phyloP scores from a whole-genome alignment of 768 basidiomycete genomes.

The Sistotremastrum suecicum region DNA sequence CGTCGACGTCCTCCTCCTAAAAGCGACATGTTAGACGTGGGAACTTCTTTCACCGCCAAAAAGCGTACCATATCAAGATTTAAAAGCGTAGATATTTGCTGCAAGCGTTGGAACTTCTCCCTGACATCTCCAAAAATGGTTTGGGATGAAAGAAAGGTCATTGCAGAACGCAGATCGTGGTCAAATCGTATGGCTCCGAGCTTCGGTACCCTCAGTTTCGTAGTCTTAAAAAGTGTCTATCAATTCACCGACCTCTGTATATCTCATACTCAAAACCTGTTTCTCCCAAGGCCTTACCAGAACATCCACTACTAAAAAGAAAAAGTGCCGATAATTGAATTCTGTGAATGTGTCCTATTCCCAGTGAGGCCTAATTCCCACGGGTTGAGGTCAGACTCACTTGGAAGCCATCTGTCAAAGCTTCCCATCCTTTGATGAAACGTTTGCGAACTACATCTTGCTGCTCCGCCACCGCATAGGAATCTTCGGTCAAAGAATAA shows the following conservation, averaged over 20 bases:
- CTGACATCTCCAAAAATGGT: conserved; percentile 81
- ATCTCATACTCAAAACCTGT: conserved; percentile 61
- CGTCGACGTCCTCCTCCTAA: conserved; percentile 88
- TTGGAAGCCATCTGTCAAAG: conserved; percentile 75
- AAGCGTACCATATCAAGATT: conserved; percentile 67
- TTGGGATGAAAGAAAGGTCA: conserved; percentile 73
- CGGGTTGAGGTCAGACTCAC: conserved; percentile 22
- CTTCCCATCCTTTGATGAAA: conserved; percentile 83
- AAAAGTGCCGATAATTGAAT: conserved; percentile 74
- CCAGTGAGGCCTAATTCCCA: neutral
- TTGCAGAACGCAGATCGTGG: conserved; percentile 75
- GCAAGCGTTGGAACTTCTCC: conserved; percentile 83
- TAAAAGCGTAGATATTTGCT: conserved; percentile 84
- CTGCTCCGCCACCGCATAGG: conserved; percentile 70
- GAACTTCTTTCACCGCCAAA: conserved; percentile 3
- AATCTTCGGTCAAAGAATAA: conserved; percentile 83
- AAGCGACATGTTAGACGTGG: neutral
- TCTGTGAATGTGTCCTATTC: conserved; percentile 76
- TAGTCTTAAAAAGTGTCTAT: neutral
- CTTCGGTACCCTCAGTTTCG: conserved; percentile 25
- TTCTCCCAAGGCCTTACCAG: conserved; percentile 96
- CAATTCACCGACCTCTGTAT: conserved; percentile 56
- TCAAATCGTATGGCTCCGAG: conserved; percentile 94
- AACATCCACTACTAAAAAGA: conserved; percentile 72
- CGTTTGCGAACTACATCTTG: conserved; percentile 79